A percentile compares a stretch with the other conserved stretches of the same genome.
Conservation (phyloP, 177 flowering plant genomes). For the Vitis hybrid region DNA sequence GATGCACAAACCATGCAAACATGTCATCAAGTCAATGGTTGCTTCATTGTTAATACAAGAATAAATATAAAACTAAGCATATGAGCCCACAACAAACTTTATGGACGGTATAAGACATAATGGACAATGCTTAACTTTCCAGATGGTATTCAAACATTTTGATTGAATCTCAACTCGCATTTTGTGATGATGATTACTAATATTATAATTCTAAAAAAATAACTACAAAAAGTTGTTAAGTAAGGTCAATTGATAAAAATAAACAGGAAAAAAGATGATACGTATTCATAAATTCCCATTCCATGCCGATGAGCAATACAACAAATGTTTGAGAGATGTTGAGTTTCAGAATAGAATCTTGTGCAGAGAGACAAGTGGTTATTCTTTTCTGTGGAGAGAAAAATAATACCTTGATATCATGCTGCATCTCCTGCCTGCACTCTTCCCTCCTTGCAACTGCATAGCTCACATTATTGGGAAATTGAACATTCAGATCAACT, state of each 20-base stretch:
- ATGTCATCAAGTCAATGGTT: constrained; percentile 12
- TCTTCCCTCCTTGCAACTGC: too few species aligned
- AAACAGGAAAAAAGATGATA: neutral
- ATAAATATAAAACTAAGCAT: neutral
- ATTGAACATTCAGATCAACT: too few species aligned
- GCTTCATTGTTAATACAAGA: neutral
- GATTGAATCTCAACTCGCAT: neutral
- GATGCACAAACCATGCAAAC: constrained; percentile 2
- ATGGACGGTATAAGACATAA: constrained; percentile 2
- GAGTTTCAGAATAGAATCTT: too few species aligned
- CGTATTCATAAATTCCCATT: neutral
- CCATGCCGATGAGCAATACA: too few species aligned
- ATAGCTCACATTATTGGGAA: too few species aligned
- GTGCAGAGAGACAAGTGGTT: too few species aligned
- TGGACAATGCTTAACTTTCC: neutral
- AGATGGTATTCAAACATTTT: neutral
- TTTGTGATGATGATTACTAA: neutral
- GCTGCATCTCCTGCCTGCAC: too few species aligned
- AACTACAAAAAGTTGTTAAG: neutral
- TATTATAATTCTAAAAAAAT: neutral
- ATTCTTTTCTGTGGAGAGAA: too few species aligned
- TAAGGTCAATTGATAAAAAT: neutral
- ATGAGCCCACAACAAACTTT: constrained; percentile 11
- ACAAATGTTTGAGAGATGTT: too few species aligned
- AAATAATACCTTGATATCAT: too few species aligned